Evolutionary conservation across 495 filamentous ascomycete genomes (phyloP).

Genomic region (Daldinia vernicosa): DNA sequence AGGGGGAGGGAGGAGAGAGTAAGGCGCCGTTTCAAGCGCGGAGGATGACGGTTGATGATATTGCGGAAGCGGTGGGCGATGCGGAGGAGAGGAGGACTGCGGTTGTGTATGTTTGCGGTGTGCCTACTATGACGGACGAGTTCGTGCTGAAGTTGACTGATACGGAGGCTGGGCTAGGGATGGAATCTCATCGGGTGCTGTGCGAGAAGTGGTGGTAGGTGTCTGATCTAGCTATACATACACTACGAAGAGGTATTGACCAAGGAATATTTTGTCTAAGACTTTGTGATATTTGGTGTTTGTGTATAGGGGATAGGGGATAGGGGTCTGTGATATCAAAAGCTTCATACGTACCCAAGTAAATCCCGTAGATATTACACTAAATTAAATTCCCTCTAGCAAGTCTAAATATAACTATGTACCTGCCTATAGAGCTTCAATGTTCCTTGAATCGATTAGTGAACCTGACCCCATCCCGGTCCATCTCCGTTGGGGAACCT

Average conservation of each 20-base stretch:
- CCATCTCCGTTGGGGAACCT: slow-evolving; percentile 14
- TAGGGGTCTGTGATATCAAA: too few species aligned
- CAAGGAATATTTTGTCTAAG: background rate
- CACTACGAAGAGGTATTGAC: background rate
- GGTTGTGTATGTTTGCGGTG: slow-evolving; percentile 82
- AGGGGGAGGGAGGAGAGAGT: background rate
- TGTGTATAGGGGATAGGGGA: too few species aligned
- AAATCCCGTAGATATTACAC: background rate
- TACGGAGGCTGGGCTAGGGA: slow-evolving; percentile 55
- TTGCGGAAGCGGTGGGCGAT: slow-evolving; percentile 58
- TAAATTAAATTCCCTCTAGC: background rate
- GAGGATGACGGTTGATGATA: slow-evolving; percentile 62
- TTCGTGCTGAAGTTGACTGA: slow-evolving; percentile 65
- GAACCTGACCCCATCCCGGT: background rate
- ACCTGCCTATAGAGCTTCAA: too few species aligned
- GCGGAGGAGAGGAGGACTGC: slow-evolving; percentile 56
- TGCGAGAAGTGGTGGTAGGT: slow-evolving; percentile 90
- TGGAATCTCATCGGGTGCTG: slow-evolving; percentile 66
- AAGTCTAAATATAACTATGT: background rate
- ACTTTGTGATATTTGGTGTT: background rate
- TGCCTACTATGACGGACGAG: slow-evolving; percentile 81
- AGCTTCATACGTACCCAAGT: too few species aligned
- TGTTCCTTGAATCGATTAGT: background rate
- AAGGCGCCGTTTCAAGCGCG: slow-evolving; percentile 54
- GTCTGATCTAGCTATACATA: background rate